These are phyloP conservation scores for Akanthomyces muscarius DNA, from an alignment of 2,329 filamentous ascomycete genomes.

Conservation along the genomic window DNA sequence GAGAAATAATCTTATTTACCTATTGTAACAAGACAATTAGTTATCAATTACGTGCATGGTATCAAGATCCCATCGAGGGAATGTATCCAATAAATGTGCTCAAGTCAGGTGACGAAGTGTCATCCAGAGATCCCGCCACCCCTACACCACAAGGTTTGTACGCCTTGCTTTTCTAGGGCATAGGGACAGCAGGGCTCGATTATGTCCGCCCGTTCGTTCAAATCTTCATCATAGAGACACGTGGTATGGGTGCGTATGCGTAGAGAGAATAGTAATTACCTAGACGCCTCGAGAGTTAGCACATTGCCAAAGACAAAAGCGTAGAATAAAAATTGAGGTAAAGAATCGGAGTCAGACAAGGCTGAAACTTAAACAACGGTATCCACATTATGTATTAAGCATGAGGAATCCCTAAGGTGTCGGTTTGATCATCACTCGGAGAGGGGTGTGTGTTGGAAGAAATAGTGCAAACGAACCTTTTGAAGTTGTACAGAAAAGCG, in stretches of 20 bases:
- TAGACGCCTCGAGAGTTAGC: conserved; percentile 38
- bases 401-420: conserved; percentile 66
- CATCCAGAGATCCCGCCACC: conserved; percentile 55
- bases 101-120: conserved; percentile 62
- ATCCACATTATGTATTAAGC: conserved; percentile 63
- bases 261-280: conserved; percentile 34
- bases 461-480: conserved; percentile 43
- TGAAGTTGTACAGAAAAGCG: conserved; percentile 20
- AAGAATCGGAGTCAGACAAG: conserved; percentile 56
- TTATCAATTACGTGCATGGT: conserved; percentile 15
- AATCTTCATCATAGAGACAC: conserved; percentile 52
- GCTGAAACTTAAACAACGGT: conserved; percentile 61
- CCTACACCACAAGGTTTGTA: conserved; percentile 59
- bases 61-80: not conserved
- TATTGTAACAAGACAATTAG: conserved; percentile 32
- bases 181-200: conserved; percentile 48
- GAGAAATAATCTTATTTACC: conserved; percentile 30
- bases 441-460: conserved; percentile 21
- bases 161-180: conserved; percentile 51
- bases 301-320: conserved; percentile 19
- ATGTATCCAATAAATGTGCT: conserved; percentile 1
- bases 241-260: conserved; percentile 25
- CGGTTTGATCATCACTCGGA: conserved; percentile 57
- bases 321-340: conserved; percentile 22
- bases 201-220: conserved; percentile 70